phyloP scores from a whole-genome alignment of 257 asterid genomes.

The Ocimum tenuiflorum region DNA sequence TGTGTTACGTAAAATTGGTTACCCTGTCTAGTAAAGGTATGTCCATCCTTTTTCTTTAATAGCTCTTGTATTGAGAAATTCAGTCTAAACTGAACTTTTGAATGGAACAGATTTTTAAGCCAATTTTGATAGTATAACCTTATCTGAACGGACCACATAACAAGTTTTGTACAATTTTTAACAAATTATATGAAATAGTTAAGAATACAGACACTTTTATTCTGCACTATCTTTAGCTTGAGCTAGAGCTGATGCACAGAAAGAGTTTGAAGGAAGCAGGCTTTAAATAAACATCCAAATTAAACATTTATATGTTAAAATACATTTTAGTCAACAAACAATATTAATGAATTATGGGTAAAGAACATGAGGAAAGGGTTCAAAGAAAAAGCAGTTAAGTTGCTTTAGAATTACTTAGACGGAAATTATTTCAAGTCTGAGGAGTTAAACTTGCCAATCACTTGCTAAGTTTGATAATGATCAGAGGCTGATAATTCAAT shows the following conservation, averaged over 20 bases:
- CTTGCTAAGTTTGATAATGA: background rate
- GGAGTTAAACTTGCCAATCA: background rate
- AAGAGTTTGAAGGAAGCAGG: background rate
- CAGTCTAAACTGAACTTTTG: background rate
- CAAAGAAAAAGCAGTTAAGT: background rate
- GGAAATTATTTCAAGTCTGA: background rate
- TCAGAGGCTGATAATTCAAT: constrained; percentile 5
- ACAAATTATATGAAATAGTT: no score
- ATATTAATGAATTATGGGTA: no score
- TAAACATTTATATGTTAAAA: no score
- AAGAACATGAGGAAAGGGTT: background rate
- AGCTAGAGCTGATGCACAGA: constrained; percentile 11
- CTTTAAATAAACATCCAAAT: background rate
- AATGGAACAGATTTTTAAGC: background rate
- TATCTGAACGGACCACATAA: background rate
- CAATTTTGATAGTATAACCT: background rate
- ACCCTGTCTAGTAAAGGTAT: no score
- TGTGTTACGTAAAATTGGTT: no score
- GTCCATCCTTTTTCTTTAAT: background rate
- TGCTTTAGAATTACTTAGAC: background rate
- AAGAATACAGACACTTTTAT: background rate
- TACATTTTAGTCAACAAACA: background rate
- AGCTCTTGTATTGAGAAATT: background rate
- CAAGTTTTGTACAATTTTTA: background rate
- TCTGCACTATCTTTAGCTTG: background rate